Conservation (phyloP, 164 flowering plant genomes). For the Echeveria elegans region DNA sequence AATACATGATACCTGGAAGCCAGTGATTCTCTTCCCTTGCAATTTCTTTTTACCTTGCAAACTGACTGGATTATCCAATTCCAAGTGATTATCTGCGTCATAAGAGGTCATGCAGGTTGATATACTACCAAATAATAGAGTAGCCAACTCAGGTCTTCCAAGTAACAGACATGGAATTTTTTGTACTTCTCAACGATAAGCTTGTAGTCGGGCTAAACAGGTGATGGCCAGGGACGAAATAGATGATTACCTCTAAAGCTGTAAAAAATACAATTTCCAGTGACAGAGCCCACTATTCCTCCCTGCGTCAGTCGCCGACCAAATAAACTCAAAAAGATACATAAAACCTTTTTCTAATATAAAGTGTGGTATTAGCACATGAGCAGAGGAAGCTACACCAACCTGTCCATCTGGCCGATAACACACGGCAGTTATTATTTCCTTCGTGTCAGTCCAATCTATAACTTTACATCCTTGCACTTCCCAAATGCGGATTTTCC, state of each 20-base stretch:
- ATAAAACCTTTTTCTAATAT: not conserved
- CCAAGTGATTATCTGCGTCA: conserved; percentile 39
- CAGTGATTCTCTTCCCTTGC: conserved; percentile 40
- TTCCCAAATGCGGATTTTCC: conserved; percentile 33
- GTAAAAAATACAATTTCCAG: conserved; percentile 58
- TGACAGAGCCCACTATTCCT: conserved; percentile 58
- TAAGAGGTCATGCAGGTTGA: conserved; percentile 3
- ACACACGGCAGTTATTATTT: conserved; percentile 65
- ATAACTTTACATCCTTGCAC: conserved; percentile 21
- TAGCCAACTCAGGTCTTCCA: not conserved
- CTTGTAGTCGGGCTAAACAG: not conserved
- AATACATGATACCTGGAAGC: conserved; percentile 41
- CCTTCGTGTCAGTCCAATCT: conserved; percentile 25
- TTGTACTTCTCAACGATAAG: too few species aligned
- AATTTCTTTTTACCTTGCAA: conserved; percentile 46
- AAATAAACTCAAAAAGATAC: not conserved
- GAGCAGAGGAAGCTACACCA: conserved; percentile 10
- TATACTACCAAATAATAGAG: not conserved
- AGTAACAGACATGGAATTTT: too few species aligned
- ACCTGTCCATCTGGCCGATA: conserved; percentile 91
- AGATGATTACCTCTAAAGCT: conserved; percentile 40
- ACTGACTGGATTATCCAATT: conserved; percentile 35
- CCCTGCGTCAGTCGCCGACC: conserved; percentile 31
- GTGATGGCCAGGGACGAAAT: not conserved
- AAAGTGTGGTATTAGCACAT: not conserved